Evolutionary conservation across 139 green algal genomes (phyloP).

Genomic region (Volvox reticuliferus): DNA sequence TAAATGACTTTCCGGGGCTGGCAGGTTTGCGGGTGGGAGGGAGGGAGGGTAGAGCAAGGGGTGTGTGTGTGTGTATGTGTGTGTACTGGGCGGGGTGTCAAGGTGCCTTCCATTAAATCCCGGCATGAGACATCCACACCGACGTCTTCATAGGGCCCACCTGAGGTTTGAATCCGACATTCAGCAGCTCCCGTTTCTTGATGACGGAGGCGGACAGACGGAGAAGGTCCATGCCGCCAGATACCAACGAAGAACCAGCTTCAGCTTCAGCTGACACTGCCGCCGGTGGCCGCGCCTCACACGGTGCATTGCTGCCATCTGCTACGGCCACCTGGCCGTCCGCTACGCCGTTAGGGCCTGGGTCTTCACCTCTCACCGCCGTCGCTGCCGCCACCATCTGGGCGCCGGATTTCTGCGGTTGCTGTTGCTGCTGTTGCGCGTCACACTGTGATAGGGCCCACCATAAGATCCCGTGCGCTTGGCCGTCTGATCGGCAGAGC

Average conservation of each 20-base stretch:
- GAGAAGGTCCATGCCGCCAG: not conserved
- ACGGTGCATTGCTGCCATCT: not conserved
- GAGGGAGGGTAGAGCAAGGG: too few species aligned
- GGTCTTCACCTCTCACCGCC: not conserved
- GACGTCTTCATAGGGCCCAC: not conserved
- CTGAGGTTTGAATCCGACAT: conserved; percentile 5
- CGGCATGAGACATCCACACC: not conserved
- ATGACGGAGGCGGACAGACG: not conserved
- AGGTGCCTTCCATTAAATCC: not conserved
- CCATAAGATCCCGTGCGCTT: conserved; percentile 33
- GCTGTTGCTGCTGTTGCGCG: not conserved
- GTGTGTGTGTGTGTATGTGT: too few species aligned
- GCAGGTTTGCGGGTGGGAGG: too few species aligned
- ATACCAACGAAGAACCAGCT: too few species aligned
- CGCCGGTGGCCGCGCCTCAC: not conserved
- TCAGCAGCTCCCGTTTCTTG: not conserved
- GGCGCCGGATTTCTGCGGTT: not conserved
- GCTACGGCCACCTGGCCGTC: not conserved
- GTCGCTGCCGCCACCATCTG: not conserved
- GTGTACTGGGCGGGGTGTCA: too few species aligned
- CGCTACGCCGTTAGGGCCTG: not conserved
- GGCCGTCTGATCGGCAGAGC: not conserved
- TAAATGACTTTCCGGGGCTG: too few species aligned
- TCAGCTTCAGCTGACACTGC: too few species aligned
- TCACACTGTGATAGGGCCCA: conserved; percentile 24